phyloP scores from a whole-genome alignment of 768 basidiomycete genomes.

The Podaxis sp. region DNA sequence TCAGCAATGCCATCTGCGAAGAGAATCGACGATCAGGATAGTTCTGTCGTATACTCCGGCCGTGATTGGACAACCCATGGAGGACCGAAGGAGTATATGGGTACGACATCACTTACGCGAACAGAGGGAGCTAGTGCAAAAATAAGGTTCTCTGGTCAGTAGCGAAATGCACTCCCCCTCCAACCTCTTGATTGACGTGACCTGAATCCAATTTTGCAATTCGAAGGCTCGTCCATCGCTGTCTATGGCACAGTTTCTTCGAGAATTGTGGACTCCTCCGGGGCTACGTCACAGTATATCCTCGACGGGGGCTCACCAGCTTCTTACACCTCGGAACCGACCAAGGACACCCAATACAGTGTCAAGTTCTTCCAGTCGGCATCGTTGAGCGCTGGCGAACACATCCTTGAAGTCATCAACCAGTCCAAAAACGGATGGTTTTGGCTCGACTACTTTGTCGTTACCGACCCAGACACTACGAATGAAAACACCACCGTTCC shows the following conservation, averaged over 20 bases:
- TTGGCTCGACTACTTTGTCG: conserved; percentile 4
- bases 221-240: conserved; percentile 8
- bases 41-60: background rate
- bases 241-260: conserved; percentile 12
- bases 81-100: conserved; percentile 2
- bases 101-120: conserved; percentile 1
- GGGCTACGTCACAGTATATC: conserved; percentile 4
- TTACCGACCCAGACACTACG: background rate
- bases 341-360: background rate
- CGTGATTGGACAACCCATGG: background rate
- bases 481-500: background rate
- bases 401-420: conserved; percentile 5
- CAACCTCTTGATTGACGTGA: background rate
- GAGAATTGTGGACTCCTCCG: background rate
- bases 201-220: background rate
- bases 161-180: background rate
- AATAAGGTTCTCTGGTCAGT: conserved; percentile 6
- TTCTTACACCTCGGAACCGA: background rate
- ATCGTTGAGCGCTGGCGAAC: background rate
- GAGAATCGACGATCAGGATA: conserved; percentile 11
- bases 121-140: conserved; percentile 6
- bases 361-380: conserved; percentile 6
- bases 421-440: background rate
- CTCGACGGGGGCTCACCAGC: background rate
- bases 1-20: background rate